Percentiles rank a stretch among this genome's conserved stretches.
Evolutionary conservation across 805 yeast genomes (phyloP).

Genomic region (Candida vaughaniae): DNA sequence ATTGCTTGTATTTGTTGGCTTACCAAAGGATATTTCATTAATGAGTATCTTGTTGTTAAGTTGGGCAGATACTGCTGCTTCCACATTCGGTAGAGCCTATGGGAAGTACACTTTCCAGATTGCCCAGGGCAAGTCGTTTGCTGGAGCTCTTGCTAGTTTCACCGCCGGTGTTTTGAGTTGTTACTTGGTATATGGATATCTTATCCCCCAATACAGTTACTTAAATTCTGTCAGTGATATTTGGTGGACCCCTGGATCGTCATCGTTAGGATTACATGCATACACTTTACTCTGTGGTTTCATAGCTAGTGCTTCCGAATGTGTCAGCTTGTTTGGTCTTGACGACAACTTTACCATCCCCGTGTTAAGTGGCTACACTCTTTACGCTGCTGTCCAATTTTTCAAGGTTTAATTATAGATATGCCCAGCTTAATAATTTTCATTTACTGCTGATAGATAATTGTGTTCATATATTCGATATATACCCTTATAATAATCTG

Average conservation of each 20-base stretch:
- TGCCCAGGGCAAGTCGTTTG: slow-evolving; percentile 73
- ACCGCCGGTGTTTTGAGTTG: slow-evolving; percentile 66
- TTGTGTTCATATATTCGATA: no score
- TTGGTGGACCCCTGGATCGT: slow-evolving; percentile 63
- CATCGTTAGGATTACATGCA: slow-evolving; percentile 50
- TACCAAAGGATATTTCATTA: slow-evolving; percentile 78
- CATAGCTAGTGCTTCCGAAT: slow-evolving; percentile 85
- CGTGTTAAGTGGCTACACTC: slow-evolving; percentile 69
- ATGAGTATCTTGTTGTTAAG: slow-evolving; percentile 78
- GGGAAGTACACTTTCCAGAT: slow-evolving; percentile 84
- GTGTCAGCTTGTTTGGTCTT: slow-evolving; percentile 68
- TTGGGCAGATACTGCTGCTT: slow-evolving; percentile 98
- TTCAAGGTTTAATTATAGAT: not conserved
- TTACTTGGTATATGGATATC: slow-evolving; percentile 66
- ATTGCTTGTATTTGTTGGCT: slow-evolving; percentile 62
- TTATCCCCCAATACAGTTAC: slow-evolving; percentile 58
- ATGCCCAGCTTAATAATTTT: no score
- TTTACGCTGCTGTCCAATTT: slow-evolving; percentile 45
- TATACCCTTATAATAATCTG: no score
- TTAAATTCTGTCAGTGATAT: slow-evolving; percentile 58
- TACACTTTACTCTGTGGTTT: slow-evolving; percentile 69
- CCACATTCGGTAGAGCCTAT: slow-evolving; percentile 83
- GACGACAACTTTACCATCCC: slow-evolving; percentile 97
- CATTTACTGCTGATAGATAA: no score
- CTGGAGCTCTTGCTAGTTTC: slow-evolving; percentile 90